These are phyloP conservation scores for Rhodotorula glutinis DNA, from an alignment of 1,284 basidiomycete genomes.

Conservation along the genomic window DNA sequence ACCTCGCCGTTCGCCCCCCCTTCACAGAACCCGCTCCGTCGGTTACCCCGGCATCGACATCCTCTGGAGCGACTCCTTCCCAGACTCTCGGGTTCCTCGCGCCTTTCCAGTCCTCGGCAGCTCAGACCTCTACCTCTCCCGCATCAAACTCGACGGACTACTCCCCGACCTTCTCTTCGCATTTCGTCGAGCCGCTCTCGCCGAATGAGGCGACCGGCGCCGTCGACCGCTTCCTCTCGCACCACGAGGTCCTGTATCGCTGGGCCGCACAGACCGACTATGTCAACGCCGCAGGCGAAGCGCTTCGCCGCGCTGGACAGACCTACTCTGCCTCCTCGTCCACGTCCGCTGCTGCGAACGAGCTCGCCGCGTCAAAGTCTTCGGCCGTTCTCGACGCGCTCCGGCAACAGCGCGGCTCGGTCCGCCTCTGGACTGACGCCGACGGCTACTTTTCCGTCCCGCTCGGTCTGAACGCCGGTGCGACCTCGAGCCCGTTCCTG, in stretches of 20 bases:
- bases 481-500: slow-evolving; percentile 13
- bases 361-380: background rate
- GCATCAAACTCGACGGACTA: slow-evolving; percentile 10
- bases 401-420: slow-evolving; percentile 12
- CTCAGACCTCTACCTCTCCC: background rate
- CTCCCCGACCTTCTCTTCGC: slow-evolving; percentile 26
- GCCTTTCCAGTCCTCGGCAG: slow-evolving; percentile 8
- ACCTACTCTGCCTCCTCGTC: slow-evolving; percentile 1
- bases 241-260: slow-evolving; percentile 22
- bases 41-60: background rate
- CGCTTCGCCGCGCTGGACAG: slow-evolving; percentile 21
- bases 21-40: slow-evolving; percentile 13
- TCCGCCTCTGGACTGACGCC: slow-evolving; percentile 32
- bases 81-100: slow-evolving; percentile 26
- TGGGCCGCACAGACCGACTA: slow-evolving; percentile 28
- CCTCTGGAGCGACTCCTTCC: background rate
- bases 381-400: background rate
- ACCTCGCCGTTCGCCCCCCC: slow-evolving; percentile 35
- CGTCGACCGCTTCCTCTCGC: slow-evolving; percentile 35
- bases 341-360: background rate
- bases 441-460: slow-evolving; percentile 21
- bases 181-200: slow-evolving; percentile 34
- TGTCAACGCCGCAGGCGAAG: slow-evolving; percentile 12
- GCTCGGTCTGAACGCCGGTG: slow-evolving; percentile 12
- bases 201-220: slow-evolving; percentile 23